phyloP scores from a whole-genome alignment of 495 filamentous ascomycete genomes.

The Penicillium diatomitis region DNA sequence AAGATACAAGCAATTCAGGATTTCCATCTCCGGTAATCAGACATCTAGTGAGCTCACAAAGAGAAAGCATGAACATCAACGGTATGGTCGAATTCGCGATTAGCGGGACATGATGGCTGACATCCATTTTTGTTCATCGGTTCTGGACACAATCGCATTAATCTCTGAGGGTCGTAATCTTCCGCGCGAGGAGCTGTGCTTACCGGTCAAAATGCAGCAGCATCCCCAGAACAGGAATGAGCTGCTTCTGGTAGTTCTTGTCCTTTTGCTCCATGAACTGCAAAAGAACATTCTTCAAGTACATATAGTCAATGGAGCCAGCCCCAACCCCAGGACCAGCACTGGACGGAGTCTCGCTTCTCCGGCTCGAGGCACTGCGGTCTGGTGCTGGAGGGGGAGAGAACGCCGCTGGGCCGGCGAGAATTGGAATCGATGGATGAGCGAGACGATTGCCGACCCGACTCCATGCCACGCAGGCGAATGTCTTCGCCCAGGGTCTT shows the following conservation, averaged over 20 bases:
- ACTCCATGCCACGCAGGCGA: conserved; percentile 30
- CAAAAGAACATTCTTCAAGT: conserved; percentile 89
- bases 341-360: conserved; percentile 31
- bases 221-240: conserved; percentile 87
- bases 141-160: conserved; percentile 33
- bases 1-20: too few relatives aligned
- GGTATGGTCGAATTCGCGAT: background rate
- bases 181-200: conserved; percentile 16
- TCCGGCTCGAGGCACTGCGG: conserved; percentile 31
- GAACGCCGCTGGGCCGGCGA: conserved; percentile 17
- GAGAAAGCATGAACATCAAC: too few relatives aligned
- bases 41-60: too few relatives aligned
- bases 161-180: background rate
- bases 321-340: conserved; percentile 11
- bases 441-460: conserved; percentile 46
- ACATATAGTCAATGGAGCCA: conserved; percentile 61
- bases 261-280: conserved; percentile 95
- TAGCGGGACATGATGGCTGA: conserved; percentile 56
- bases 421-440: conserved; percentile 60
- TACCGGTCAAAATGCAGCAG: conserved; percentile 86
- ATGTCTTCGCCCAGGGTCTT: conserved; percentile 41
- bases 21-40: too few relatives aligned
- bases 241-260: conserved; percentile 78
- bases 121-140: conserved; percentile 86
- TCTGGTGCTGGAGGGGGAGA: conserved; percentile 32